phyloP scores from a whole-genome alignment of 331 rosid genomes.

The Stylosanthes scabra region DNA sequence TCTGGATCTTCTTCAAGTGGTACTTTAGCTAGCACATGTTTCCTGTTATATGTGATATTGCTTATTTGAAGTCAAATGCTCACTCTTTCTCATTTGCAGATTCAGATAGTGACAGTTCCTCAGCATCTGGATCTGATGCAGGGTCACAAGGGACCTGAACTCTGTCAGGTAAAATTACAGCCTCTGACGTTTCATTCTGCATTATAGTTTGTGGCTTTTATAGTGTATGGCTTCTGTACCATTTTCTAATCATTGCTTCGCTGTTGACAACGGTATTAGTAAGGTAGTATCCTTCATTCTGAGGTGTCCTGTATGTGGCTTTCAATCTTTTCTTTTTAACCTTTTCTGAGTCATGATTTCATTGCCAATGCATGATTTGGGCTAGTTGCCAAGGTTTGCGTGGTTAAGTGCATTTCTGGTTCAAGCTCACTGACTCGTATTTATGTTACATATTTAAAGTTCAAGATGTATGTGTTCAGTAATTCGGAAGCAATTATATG shows the following conservation, averaged over 20 bases:
- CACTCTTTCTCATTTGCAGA: slow-evolving; percentile 58
- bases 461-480: neutral
- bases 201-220: slow-evolving; percentile 26
- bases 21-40: slow-evolving; percentile 41
- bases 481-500: neutral
- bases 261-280: too few species aligned
- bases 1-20: slow-evolving; percentile 98
- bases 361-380: too few species aligned
- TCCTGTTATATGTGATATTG: neutral
- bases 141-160: slow-evolving; percentile 75
- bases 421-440: too few species aligned
- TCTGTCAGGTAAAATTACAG: slow-evolving; percentile 56
- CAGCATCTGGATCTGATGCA: slow-evolving; percentile 90
- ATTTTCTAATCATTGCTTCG: neutral
- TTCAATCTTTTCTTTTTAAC: neutral
- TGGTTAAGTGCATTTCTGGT: slow-evolving; percentile 29
- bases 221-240: slow-evolving; percentile 15
- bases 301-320: slow-evolving; percentile 1
- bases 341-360: neutral
- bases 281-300: neutral
- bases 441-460: neutral
- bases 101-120: slow-evolving; percentile 95
- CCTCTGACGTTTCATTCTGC: neutral
- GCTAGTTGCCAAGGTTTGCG: neutral
- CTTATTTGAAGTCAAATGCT: slow-evolving; percentile 29